Percentiles rank a stretch among this genome's conserved stretches.
Evolutionary conservation across 2,329 filamentous ascomycete species (phyloP).

Genomic region (Camillea tinctor): DNA sequence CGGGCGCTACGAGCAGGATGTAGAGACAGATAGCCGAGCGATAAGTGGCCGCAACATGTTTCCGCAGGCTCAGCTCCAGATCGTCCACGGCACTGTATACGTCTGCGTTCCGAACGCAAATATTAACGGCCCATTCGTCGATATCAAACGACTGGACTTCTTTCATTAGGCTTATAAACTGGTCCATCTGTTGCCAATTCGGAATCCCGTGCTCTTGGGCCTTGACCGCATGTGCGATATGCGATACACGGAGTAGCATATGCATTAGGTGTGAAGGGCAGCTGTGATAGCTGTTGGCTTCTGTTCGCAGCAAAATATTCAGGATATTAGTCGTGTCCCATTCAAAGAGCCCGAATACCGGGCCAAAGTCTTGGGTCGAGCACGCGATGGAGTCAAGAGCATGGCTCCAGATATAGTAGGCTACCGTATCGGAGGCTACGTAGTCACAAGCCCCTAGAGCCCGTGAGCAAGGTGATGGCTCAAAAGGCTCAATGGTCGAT

Average conservation of each 20-base stretch:
- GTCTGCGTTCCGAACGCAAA: slow-evolving; percentile 33
- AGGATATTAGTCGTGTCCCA: slow-evolving; percentile 22
- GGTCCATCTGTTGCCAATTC: slow-evolving; percentile 35
- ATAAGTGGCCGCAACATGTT: slow-evolving; percentile 45
- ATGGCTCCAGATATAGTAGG: slow-evolving; percentile 33
- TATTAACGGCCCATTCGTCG: slow-evolving; percentile 39
- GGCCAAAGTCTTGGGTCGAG: slow-evolving; percentile 31
- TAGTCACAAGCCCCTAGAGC: slow-evolving; percentile 37
- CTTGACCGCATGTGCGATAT: slow-evolving; percentile 40
- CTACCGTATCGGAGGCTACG: slow-evolving; percentile 45
- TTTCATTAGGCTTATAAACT: slow-evolving; percentile 39
- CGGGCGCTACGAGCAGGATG: slow-evolving; percentile 39
- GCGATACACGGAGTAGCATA: slow-evolving; percentile 44
- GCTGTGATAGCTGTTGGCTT: slow-evolving; percentile 32
- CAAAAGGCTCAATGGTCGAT: neutral
- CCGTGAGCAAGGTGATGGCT: neutral
- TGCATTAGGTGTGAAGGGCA: slow-evolving; percentile 40
- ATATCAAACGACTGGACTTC: slow-evolving; percentile 44
- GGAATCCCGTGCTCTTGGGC: slow-evolving; percentile 24
- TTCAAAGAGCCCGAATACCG: slow-evolving; percentile 36
- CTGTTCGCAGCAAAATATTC: slow-evolving; percentile 27
- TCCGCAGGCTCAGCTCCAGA: slow-evolving; percentile 37
- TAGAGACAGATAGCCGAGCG: slow-evolving; percentile 48
- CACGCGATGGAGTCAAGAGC: slow-evolving; percentile 39
- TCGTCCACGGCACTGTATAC: slow-evolving; percentile 34